phyloP scores from a whole-genome alignment of 257 asterid genomes.

The Lithospermum erythrorhizon region DNA sequence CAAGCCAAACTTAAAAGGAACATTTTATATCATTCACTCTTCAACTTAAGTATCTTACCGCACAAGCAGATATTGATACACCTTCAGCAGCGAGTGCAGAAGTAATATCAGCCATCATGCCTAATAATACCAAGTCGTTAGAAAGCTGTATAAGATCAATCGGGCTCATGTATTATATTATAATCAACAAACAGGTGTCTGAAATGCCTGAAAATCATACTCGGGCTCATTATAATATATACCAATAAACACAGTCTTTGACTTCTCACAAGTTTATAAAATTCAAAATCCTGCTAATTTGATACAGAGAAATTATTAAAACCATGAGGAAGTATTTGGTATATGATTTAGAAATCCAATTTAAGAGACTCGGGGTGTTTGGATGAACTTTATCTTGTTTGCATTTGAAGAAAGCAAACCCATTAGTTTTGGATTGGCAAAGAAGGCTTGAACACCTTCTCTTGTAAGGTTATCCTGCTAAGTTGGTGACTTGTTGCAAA shows the following conservation, averaged over 20 bases:
- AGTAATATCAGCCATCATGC: slow-evolving; percentile 86
- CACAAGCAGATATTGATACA: slow-evolving; percentile 68
- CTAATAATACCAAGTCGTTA: slow-evolving; percentile 23
- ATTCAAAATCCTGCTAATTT: background rate
- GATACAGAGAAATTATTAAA: background rate
- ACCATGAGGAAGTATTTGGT: background rate
- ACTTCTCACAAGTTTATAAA: background rate
- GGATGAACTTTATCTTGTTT: too few species aligned
- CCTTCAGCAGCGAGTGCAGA: slow-evolving; percentile 69
- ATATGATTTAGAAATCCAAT: background rate
- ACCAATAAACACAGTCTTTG: background rate
- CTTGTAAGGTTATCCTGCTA: too few species aligned
- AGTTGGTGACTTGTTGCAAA: background rate
- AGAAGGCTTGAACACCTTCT: background rate
- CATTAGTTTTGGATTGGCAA: background rate
- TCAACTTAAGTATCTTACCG: slow-evolving; percentile 41
- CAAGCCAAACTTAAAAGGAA: background rate
- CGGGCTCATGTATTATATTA: background rate
- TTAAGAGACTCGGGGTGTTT: background rate
- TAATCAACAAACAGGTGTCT: background rate
- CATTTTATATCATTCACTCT: too few species aligned
- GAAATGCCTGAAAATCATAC: background rate
- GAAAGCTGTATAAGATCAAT: background rate
- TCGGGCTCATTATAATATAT: background rate
- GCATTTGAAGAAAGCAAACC: background rate